Conservation (phyloP, 83 land plant species). For the Thuja plicata region DNA sequence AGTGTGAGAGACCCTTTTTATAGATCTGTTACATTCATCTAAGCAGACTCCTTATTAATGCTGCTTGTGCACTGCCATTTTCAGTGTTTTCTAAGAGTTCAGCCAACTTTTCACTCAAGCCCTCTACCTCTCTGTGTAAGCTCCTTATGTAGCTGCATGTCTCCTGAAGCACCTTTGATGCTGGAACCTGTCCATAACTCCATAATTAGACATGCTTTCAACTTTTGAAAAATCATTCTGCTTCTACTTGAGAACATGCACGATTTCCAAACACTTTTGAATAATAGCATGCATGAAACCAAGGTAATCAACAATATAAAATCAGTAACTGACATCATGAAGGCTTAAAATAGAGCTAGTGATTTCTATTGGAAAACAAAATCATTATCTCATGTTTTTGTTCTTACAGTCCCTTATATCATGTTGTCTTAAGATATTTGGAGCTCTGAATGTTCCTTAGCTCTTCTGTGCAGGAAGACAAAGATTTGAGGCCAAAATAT, state of each 20-base stretch:
- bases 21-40: slow-evolving; percentile 13
- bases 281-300: no score
- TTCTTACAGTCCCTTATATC: no score
- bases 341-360: no score
- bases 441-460: no score
- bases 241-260: not conserved
- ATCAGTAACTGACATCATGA: no score
- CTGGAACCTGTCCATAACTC: slow-evolving; percentile 33
- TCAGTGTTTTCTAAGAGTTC: slow-evolving; percentile 38
- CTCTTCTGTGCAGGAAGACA: no score
- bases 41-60: slow-evolving; percentile 43
- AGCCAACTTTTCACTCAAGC: slow-evolving; percentile 46
- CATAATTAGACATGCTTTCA: not conserved
- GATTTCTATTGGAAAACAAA: no score
- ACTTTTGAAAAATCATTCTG: not conserved
- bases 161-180: slow-evolving; percentile 48
- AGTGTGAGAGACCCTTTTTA: not conserved
- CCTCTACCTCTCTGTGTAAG: slow-evolving; percentile 54
- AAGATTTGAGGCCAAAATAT: no score
- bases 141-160: slow-evolving; percentile 44
- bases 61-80: slow-evolving; percentile 38
- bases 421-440: no score
- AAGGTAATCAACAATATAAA: no score
- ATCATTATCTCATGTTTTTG: no score
- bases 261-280: not conserved